Conservation (phyloP, 306 rosid genomes). For the Acacia confusa region DNA sequence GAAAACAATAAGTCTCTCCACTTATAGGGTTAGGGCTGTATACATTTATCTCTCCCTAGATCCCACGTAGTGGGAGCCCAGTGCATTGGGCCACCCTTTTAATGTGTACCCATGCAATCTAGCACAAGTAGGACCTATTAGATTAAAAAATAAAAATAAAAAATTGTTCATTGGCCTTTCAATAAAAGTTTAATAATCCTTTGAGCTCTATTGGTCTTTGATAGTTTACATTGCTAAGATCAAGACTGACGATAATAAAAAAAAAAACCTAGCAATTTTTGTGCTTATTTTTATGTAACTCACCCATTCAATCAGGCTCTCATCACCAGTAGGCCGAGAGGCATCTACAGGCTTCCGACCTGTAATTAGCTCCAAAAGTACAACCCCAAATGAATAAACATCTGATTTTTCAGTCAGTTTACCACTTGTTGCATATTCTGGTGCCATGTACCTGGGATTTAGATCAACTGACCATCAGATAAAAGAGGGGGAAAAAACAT, state of each 20-base stretch:
- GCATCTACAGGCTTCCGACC: slow-evolving; percentile 94
- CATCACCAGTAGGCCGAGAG: slow-evolving; percentile 96
- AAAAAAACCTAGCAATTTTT: not conserved
- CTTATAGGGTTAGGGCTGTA: no score
- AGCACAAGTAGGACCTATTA: not conserved
- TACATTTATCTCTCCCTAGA: no score
- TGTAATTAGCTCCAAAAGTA: slow-evolving; percentile 91
- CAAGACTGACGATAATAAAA: not conserved
- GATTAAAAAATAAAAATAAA: not conserved
- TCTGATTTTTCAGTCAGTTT: slow-evolving; percentile 96
- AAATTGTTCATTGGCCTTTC: not conserved
- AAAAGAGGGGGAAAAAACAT: not conserved
- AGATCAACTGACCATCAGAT: slow-evolving; percentile 40
- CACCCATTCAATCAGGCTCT: slow-evolving; percentile 99
- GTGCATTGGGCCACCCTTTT: no score
- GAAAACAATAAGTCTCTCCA: no score
- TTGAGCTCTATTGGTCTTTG: not conserved
- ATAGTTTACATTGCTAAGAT: not conserved
- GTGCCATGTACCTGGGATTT: slow-evolving; percentile 88
- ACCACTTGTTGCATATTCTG: slow-evolving; percentile 98
- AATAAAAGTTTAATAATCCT: not conserved
- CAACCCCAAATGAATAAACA: slow-evolving; percentile 93
- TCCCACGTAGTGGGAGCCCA: no score
- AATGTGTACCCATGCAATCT: not conserved
- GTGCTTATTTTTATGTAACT: slow-evolving; percentile 24